A percentile compares a stretch with the other conserved stretches of the same genome.
These are phyloP conservation scores for Hyaloraphidium curvatum DNA, from an alignment of 192 early-diverging fungal genomes.

Conservation along the genomic window DNA sequence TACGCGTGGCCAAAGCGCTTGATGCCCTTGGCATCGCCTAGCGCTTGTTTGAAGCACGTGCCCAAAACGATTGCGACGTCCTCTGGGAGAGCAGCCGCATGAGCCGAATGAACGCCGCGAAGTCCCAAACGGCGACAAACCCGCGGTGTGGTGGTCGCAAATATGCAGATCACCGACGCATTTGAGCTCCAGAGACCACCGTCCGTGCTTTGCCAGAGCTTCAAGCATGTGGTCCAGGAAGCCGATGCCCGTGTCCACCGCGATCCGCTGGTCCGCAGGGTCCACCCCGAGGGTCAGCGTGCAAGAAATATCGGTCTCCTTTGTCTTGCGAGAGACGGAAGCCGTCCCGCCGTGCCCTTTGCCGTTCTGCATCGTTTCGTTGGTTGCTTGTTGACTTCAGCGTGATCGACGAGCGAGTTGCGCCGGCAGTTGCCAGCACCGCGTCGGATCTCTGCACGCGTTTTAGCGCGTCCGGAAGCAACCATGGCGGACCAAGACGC, in stretches of 20 bases:
- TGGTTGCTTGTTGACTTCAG: too few relatives aligned
- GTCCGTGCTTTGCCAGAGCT: slow-evolving; percentile 88
- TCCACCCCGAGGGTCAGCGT: slow-evolving; percentile 35
- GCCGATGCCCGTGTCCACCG: slow-evolving; percentile 80
- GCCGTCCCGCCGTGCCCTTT: too few relatives aligned
- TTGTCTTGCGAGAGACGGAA: slow-evolving; percentile 71
- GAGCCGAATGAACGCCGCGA: too few relatives aligned
- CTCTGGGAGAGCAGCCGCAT: too few relatives aligned
- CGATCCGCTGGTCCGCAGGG: slow-evolving; percentile 51
- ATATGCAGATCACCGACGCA: slow-evolving; percentile 92
- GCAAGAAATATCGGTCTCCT: slow-evolving; percentile 59
- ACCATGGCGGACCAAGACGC: too few relatives aligned
- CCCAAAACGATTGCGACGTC: slow-evolving; percentile 89
- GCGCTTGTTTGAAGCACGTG: slow-evolving; percentile 77
- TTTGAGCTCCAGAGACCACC: slow-evolving; percentile 66
- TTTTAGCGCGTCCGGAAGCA: too few relatives aligned
- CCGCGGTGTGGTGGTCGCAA: slow-evolving; percentile 97
- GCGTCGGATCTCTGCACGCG: too few relatives aligned
- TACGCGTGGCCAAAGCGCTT: slow-evolving; percentile 85
- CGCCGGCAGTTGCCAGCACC: too few relatives aligned
- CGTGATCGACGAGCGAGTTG: too few relatives aligned
- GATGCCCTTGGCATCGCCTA: slow-evolving; percentile 75
- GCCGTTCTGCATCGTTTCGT: too few relatives aligned
- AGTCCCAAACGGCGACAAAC: too few relatives aligned
- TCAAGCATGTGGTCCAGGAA: slow-evolving; percentile 99